Base-by-base conservation (phyloP, 2,329 filamentous ascomycete species). In the Byssochlamys sp. region DNA sequence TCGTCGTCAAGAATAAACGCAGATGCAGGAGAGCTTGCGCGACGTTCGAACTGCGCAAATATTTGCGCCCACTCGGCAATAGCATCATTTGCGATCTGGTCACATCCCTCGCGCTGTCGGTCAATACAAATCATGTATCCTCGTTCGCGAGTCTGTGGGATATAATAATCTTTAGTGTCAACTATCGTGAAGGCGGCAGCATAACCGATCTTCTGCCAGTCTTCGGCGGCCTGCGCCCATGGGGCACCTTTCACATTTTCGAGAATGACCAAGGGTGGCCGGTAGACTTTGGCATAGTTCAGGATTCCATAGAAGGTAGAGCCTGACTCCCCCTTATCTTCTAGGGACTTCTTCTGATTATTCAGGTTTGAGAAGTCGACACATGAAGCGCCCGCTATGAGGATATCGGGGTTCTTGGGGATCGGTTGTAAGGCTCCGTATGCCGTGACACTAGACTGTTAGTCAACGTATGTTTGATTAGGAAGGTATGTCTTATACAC, bases 321-420 rank as follows among this genome's bases (percentile, higher is more conserved):
- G 0, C 79, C 80, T 0, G 87, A 89, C 63, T 90, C 83, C 2
- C 86, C 86, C 12, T 78, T 73, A 6, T 81, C 75, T 1, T 78
- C 71, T 0, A 85, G 68, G 0, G 71, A 69, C 58, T 83, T 84
- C 14, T 74, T 74, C 3, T 76, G 69, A 54, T 75, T 81, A 67
- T 91, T 92, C 31, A 91, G 69, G 0, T 62, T 66, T 0, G 88
- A 91, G 61, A 87, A 89, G 64, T 91, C 88, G 1, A 89, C 86
- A 62, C 89, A 94, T 0, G 87, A 85, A 49, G 86, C 89, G 0
- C 89, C 89, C 5, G 86, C 86, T 51, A 91, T 75, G 1, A 92
- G 73, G 0, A 92, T 67, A 61, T 91, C 85, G 1, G 84, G 70
- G 10, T 80, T 66, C 0, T 69, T 70, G 0, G 87, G 87, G 1